Base-by-base conservation (phyloP, 441 rosid species). In the Eutrema salsugineum region DNA sequence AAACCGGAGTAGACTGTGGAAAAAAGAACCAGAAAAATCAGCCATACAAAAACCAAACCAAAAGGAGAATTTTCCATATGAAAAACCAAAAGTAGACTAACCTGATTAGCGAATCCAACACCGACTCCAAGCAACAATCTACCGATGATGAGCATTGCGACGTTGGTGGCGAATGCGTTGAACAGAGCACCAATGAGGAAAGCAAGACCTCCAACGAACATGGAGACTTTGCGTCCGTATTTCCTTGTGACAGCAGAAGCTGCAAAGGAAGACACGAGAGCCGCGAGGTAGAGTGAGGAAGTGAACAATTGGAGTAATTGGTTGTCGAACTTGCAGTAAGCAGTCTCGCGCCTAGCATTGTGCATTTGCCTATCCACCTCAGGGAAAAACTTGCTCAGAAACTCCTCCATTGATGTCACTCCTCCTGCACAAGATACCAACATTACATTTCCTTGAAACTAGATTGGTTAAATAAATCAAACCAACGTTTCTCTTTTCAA, bases 81-180 rank as follows among this genome's bases (percentile, higher is more conserved):
- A 36, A 24, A 40, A 42, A 5, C 6, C 1, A 15, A 49, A 16
- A 22, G 40, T 49, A 38, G 15, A 46, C 71, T 35, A 22, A 86
- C 90, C 85, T 88, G 91, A 71, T 85, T 88, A 35, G 91, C 86
- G 47, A 88, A 87, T 3, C 90, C 94, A 59, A 88, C 90, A 36
- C 91, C 91, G 0, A 87, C 83, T 28, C 91, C 94, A 50, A 87
- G 94, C 65, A 85, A 49, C 43, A 88, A 22, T 38, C 88, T 86
- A 35, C 94, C 91, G 14, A 88, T 11, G 62, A 88, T 88, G 11
- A 84, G 87, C 88, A 87, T 77, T 0, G 49, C 73, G 5, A 85
- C 66, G 8, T 85, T 87, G 2, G 3, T 4, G 11, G 87, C 90
- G 9, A 77, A 67, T 12, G 88, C 90, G 38, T 84, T 85, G 32